Conservation (phyloP, 257 asterid genomes). For the Rehmannia glutinosa region DNA sequence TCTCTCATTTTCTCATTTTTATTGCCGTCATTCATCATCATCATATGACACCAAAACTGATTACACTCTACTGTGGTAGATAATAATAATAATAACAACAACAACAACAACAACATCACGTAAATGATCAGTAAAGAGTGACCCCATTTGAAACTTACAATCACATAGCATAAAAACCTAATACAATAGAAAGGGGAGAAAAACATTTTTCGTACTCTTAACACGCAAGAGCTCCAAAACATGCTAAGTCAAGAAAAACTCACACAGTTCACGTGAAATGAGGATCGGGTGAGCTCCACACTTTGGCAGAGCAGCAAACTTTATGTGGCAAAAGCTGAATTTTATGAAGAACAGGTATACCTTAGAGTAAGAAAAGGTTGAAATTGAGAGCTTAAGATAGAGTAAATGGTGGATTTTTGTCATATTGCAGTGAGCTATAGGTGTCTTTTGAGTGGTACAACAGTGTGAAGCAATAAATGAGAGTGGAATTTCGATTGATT, state of each 20-base stretch:
- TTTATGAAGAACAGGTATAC: conserved; percentile 15
- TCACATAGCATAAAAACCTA: not conserved
- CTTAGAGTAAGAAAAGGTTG: not conserved
- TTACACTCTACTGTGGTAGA: no score
- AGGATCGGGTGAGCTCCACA: conserved; percentile 24
- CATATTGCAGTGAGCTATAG: conserved; percentile 16
- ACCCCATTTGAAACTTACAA: not conserved
- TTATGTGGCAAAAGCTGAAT: conserved; percentile 5
- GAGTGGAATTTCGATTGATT: conserved; percentile 30
- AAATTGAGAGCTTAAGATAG: conserved; percentile 25
- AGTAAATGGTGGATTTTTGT: conserved; percentile 19
- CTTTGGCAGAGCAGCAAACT: conserved; percentile 19
- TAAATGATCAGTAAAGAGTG: conserved; percentile 2
- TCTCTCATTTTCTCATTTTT: no score
- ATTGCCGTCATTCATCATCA: no score
- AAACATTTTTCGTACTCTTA: conserved; percentile 25
- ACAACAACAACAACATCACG: not conserved
- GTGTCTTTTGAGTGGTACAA: conserved; percentile 32
- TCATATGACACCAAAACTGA: no score
- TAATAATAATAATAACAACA: no score
- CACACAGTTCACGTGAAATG: conserved; percentile 31
- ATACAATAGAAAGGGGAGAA: not conserved
- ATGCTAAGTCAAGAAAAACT: conserved; percentile 29
- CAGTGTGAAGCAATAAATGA: conserved; percentile 50
- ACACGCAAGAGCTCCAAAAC: conserved; percentile 14